A percentile compares a stretch with the other conserved stretches of the same genome.
phyloP scores from a whole-genome alignment of 139 green algal species.

The Klebsormidium nitens region DNA sequence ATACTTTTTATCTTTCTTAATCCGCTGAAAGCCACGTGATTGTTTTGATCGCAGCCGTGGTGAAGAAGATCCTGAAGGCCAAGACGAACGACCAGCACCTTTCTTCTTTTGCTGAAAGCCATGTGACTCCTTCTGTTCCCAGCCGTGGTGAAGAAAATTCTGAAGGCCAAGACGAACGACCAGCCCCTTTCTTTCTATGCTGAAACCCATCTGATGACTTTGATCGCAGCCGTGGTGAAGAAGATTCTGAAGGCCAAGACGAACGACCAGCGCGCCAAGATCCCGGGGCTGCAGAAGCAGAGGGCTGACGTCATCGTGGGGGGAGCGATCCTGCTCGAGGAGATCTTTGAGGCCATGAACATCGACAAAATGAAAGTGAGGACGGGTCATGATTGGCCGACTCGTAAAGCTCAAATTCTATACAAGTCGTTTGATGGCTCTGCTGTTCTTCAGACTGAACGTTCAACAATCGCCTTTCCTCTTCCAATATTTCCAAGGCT shows the following conservation, averaged over 20 bases:
- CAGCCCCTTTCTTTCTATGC: too few species aligned
- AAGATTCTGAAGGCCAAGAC: conserved; percentile 37
- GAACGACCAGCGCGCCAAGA: conserved; percentile 15
- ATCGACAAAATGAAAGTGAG: conserved; percentile 30
- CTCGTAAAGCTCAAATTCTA: background rate
- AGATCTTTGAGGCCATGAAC: conserved; percentile 35
- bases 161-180: conserved; percentile 30
- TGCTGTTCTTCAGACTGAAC: too few species aligned
- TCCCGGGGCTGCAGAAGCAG: conserved; percentile 38
- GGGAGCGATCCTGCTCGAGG: conserved; percentile 38
- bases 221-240: conserved; percentile 19
- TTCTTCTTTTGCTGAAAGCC: too few species aligned
- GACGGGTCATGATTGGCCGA: background rate
- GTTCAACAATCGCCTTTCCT: too few species aligned
- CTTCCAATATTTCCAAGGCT: too few species aligned
- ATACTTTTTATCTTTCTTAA: too few species aligned
- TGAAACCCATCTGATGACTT: too few species aligned
- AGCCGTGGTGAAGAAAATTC: conserved; percentile 27
- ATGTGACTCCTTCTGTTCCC: too few species aligned
- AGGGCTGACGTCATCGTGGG: conserved; percentile 39
- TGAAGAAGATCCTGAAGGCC: conserved; percentile 34
- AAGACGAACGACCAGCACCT: conserved; percentile 22
- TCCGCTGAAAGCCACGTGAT: too few species aligned
- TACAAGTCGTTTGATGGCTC: too few species aligned
- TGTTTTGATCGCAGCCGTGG: conserved; percentile 9